Base-by-base conservation (phyloP, 2,329 filamentous ascomycete genomes). In the Fusarium temperatum region DNA sequence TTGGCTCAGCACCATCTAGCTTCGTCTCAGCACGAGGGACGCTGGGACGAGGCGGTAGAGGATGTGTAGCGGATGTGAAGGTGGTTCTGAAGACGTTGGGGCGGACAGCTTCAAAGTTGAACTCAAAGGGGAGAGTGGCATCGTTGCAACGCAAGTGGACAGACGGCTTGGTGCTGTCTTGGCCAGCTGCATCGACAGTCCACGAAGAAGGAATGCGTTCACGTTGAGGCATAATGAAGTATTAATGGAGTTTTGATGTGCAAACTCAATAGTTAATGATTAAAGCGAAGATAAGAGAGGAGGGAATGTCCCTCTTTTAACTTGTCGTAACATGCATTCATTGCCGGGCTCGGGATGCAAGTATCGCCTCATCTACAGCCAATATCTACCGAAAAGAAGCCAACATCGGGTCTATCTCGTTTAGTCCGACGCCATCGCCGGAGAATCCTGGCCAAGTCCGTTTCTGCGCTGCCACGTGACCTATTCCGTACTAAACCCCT, bases 11-110 rank as follows among this genome's bases (percentile, higher is more conserved):
- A 22, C 77, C 72, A 5, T 80, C 72, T 5, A 87, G 73, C 17
- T 83, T 62, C 1, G 65, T 73, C 39, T 72, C 56, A 4, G 87
- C 87, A n/a, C 84, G 83, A 13, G 80, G 80, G 10, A 89, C 85
- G 62, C 90, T 92, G 13, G 91, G 91, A 75, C 89, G 89, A 4
- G 91, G 91, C 35, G 92, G 90, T 5, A 92, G 78, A 12, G 89
- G 89, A 76, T 93, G 91, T 6, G 85, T 84, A 20, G 84, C 77
- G 0, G 91, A 91, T 3, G 88, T 87, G 78, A 93, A 93, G 0
- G 90, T 91, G 4, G 91, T 92, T 47, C 91, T 85, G 81, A 93
- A 94, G 22, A 93, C 82, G 57, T 91, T 91, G 26, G 87, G 84
- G 22, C 87, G 86, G 36, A 94, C 75, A 0, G 88, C 85, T 78